Evolutionary conservation across 176 grass and related monocot species (phyloP).

Genomic region (Phyllostachys edulis): DNA sequence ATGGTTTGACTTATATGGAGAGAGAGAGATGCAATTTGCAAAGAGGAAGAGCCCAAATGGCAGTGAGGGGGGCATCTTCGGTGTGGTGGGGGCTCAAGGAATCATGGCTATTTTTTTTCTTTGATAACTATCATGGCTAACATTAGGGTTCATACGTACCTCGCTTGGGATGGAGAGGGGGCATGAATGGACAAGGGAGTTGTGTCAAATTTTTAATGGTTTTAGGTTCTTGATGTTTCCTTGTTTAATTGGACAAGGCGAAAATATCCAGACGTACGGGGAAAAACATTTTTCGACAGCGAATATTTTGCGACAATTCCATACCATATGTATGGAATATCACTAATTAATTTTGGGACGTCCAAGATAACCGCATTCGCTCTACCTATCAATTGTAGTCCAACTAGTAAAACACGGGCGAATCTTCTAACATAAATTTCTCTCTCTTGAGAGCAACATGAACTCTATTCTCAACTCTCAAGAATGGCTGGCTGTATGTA

Average conservation of each 20-base stretch:
- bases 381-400: background rate
- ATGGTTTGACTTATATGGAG: background rate
- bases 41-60: slow-evolving; percentile 27
- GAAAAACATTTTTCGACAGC: background rate
- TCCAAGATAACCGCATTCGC: slow-evolving; percentile 6
- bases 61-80: slow-evolving; percentile 34
- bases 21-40: too few relatives aligned
- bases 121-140: background rate
- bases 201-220: background rate
- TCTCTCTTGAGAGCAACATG: background rate
- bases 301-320: background rate
- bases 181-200: background rate
- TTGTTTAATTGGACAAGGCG: background rate
- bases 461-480: too few relatives aligned
- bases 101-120: slow-evolving; percentile 20
- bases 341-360: background rate
- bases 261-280: background rate
- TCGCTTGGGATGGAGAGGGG: background rate
- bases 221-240: background rate
- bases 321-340: background rate
- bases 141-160: background rate
- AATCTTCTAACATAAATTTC: background rate
- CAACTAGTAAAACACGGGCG: background rate
- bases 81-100: slow-evolving; percentile 39
- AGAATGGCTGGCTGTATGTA: background rate